A percentile compares a stretch with the other conserved stretches of the same genome.
Evolutionary conservation across 345 rosid species (phyloP).

Genomic region (Pistacia vera): DNA sequence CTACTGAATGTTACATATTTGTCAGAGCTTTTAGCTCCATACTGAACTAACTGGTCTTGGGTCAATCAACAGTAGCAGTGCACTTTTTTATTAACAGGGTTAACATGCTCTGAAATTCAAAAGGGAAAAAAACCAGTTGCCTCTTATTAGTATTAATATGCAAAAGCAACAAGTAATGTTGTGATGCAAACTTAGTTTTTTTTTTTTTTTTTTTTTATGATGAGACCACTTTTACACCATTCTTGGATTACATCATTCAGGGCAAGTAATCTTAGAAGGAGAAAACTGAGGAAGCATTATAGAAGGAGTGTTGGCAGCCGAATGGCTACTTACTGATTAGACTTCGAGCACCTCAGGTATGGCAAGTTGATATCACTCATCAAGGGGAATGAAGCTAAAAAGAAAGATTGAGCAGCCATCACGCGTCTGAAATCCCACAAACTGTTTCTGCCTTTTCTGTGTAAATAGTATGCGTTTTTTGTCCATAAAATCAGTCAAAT

Average conservation of each 20-base stretch:
- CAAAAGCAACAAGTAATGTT: not conserved
- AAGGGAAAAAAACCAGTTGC: not conserved
- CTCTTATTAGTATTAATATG: not conserved
- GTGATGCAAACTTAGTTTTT: not conserved
- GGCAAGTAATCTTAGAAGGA: conserved; percentile 57
- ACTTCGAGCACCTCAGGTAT: not conserved
- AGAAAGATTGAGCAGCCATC: not conserved
- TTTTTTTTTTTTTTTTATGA: not conserved
- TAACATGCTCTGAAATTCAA: not conserved
- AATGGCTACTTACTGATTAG: conserved; percentile 20
- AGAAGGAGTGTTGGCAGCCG: conserved; percentile 32
- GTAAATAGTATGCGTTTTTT: not conserved
- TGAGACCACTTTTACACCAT: not conserved
- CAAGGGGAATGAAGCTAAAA: not conserved
- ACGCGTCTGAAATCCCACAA: not conserved
- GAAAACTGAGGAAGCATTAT: conserved; percentile 61
- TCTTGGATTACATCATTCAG: conserved; percentile 36
- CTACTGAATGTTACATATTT: not conserved
- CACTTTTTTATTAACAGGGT: too few species aligned
- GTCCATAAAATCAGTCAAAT: not conserved
- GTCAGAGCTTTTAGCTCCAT: not conserved
- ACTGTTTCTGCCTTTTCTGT: too few species aligned
- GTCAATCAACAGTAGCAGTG: not conserved
- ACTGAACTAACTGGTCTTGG: not conserved
- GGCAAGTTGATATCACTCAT: not conserved